These are phyloP conservation scores for Anisodus acutangulus DNA, from an alignment of 257 asterid genomes.

Conservation along the genomic window DNA sequence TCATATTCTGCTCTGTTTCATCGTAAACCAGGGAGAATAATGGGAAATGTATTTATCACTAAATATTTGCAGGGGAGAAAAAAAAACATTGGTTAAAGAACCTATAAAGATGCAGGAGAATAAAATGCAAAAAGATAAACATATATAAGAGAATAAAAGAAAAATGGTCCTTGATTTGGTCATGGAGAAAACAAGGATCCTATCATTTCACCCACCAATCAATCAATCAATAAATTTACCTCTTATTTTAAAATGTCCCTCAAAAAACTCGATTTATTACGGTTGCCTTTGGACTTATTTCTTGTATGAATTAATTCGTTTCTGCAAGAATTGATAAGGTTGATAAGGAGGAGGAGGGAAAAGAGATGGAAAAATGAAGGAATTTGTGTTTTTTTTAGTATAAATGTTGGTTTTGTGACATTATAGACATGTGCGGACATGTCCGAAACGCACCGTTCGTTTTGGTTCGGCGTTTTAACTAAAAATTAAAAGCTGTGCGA, in stretches of 20 bases:
- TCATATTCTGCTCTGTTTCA: not conserved
- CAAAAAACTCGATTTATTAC: not conserved
- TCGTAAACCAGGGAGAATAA: not conserved
- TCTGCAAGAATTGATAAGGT: too few relatives aligned
- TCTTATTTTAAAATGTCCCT: not conserved
- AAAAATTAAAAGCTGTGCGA: not conserved
- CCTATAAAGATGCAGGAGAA: not conserved
- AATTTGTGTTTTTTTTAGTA: not conserved
- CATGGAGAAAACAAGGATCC: not conserved
- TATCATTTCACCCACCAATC: not conserved
- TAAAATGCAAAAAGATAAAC: not conserved
- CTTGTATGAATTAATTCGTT: not conserved
- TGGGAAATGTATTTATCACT: not conserved
- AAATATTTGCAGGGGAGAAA: not conserved
- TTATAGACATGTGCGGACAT: not conserved
- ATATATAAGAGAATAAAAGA: not conserved
- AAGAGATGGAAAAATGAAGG: not conserved
- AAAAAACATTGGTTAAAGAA: not conserved
- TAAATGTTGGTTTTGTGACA: not conserved
- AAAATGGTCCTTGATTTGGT: not conserved
- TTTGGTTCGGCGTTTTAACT: not conserved
- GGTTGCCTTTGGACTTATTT: not conserved
- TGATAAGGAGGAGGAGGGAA: not conserved
- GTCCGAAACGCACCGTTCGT: conserved; percentile 1
- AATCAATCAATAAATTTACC: conserved; percentile 16